These are phyloP conservation scores for Hortiboletus flavorubellus DNA, from an alignment of 768 basidiomycete genomes.

Conservation along the genomic window DNA sequence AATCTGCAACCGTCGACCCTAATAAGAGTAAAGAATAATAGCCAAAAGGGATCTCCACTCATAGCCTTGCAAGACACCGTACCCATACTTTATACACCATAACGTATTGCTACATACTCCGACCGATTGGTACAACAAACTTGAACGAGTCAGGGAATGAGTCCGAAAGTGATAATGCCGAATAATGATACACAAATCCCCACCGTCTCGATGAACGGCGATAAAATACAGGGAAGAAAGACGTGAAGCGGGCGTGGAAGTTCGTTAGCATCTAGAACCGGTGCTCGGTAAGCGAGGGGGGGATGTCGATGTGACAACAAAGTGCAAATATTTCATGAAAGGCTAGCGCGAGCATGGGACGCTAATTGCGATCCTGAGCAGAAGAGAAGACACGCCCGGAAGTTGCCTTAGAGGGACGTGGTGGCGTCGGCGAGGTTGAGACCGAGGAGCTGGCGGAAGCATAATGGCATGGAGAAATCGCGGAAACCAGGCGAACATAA, in stretches of 20 bases:
- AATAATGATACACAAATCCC: slow-evolving; percentile 34
- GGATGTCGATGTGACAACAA: slow-evolving; percentile 3
- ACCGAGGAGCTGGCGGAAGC: slow-evolving; percentile 26
- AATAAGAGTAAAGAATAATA: background rate
- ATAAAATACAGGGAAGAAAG: slow-evolving; percentile 28
- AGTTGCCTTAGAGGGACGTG: slow-evolving; percentile 11
- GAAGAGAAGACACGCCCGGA: slow-evolving; percentile 10
- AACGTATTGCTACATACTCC: slow-evolving; percentile 36
- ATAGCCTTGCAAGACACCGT: slow-evolving; percentile 14
- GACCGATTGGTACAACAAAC: slow-evolving; percentile 24
- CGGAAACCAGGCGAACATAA: slow-evolving; percentile 20
- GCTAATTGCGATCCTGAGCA: slow-evolving; percentile 3
- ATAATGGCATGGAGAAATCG: slow-evolving; percentile 21
- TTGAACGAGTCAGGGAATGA: slow-evolving; percentile 11
- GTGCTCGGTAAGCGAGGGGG: slow-evolving; percentile 3
- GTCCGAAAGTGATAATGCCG: slow-evolving; percentile 30
- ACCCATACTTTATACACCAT: slow-evolving; percentile 35
- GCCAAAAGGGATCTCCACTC: slow-evolving; percentile 2
- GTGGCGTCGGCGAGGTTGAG: slow-evolving; percentile 2
- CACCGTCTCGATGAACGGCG: slow-evolving; percentile 18
- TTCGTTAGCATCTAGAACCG: slow-evolving; percentile 24
- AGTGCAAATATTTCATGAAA: slow-evolving; percentile 10
- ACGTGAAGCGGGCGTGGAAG: slow-evolving; percentile 26
- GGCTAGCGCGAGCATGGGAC: background rate
- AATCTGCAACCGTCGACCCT: background rate